Conservation (phyloP, 179 eudicot species). For the Dionaea muscipula region DNA sequence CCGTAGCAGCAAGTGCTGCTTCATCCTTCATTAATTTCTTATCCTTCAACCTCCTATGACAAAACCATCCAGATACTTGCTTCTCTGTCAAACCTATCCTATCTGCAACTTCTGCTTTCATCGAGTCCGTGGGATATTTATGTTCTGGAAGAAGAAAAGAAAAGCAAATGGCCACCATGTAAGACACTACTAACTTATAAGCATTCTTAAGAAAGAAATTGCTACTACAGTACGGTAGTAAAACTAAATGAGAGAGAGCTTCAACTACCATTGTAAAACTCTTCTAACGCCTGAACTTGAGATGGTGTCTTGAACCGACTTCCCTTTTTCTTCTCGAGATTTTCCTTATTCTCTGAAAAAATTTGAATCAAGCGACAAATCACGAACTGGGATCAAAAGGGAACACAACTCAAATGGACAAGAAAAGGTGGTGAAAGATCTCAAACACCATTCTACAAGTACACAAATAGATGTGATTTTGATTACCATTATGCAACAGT, state of each 20-base stretch:
- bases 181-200: no score
- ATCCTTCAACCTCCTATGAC: constrained; percentile 94
- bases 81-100: constrained; percentile 70
- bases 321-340: constrained; percentile 53
- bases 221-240: no score
- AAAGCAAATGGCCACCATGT: neutral
- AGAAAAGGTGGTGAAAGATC: no score
- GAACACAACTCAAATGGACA: no score
- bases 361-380: no score
- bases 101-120: constrained; percentile 56
- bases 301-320: constrained; percentile 66
- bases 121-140: constrained; percentile 68
- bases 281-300: constrained; percentile 75
- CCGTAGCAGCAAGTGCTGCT: no score
- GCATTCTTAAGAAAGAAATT: neutral
- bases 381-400: no score
- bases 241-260: neutral
- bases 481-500: no score
- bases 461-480: no score
- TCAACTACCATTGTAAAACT: constrained; percentile 45
- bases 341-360: constrained; percentile 49
- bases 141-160: constrained; percentile 40
- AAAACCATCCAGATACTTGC: constrained; percentile 96
- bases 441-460: no score
- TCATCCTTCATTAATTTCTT: constrained; percentile 47